Base-by-base conservation (phyloP, 1,284 basidiomycete genomes). In the Phlebopus sp. region DNA sequence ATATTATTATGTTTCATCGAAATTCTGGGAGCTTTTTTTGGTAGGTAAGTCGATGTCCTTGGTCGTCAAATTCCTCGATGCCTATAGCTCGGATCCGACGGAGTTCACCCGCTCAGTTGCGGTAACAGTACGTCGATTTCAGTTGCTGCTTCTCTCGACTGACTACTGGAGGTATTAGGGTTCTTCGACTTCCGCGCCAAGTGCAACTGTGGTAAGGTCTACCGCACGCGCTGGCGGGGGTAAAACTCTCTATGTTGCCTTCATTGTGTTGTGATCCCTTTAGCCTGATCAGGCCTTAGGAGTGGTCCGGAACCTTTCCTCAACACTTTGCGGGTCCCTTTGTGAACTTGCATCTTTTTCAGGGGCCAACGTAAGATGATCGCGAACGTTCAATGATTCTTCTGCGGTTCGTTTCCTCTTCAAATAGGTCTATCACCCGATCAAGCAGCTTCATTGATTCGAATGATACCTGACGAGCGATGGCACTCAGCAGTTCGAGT, bases 1-100 rank as follows among this genome's bases (percentile, higher is more conserved):
- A 42, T 68, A 68, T 64, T 65, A 62, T 67, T 64, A 66, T 64
- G 30, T 29, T 46, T 62, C 54, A 55, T 64, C 38, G 38, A 44
- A 21, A 30, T 19, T 15, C 15, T 50, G 47, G 47, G 47, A 54
- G 46, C 21, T 8, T 29, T 25, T n/a, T n/a, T n/a, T 29, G 8
- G 10, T 29, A 8, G 27, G 27, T 11, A 29, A 4, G 39, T 36
- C 44, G 31, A 25, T 19, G 7, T 34, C 41, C 42, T 50, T 47
- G 27, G 25, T 17, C 31, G 10, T 23, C 21, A 23, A 23, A 6
- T 23, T 23, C 21, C 6, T 6, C 6, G 6, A 6, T 3, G 21
- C 21, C 21, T 23, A n/a, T n/a, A 29, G 27, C 27, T 29, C 8
- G 27, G 27, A 29, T 29, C 27, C 27, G 27, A 29, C 10, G 27